Base-by-base conservation (phyloP, 805 yeast genomes). In the Metschnikowia gruessii region DNA sequence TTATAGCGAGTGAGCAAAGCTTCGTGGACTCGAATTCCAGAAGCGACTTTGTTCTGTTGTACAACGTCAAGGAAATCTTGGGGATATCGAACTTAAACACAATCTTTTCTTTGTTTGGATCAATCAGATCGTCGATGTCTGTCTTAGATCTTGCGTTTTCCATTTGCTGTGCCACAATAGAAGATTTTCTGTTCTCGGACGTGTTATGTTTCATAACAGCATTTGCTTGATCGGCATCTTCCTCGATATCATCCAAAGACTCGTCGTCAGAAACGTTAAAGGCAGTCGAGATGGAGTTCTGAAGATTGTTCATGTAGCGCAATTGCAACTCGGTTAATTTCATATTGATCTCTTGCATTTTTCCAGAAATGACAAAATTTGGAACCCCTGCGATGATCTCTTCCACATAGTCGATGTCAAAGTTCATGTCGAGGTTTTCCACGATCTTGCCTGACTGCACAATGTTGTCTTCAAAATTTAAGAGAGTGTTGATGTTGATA, bases 321-420 rank as follows among this genome's bases (percentile, higher is more conserved):
- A 85, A 67, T 61, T 91, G 97, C 29, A 79, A 62, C 55, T 91
- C 96, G 0, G 95, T 85, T 48, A 89, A 63, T 24, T 76, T 72
- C 53, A 87, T 70, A 37, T 80, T 78, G 12, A 85, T 71, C 9
- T 86, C 84, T 1, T 85, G 79, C 54, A 87, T 72, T 13, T 70
- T 65, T 18, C 95, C 91, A 0, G 57, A 54, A 0, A 87, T 68
- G 1, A 66, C 64, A 28, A 81, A 69, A 0, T 77, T 65, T 0
- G 95, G 83, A 2, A 72, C 57, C 2, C 59, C 64, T 2, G 59
- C 57, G 1, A 53, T 57, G 28, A 61, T 53, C 1, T 65, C 67
- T 12, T 79, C 84, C 35, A 70, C 66, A 54, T 81, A 79, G 36
- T 83, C 79, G 19, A 88, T 73, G 36, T 78, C 68, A 53, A 89